Percentiles rank a stretch among this genome's conserved stretches.
phyloP scores from a whole-genome alignment of 2,329 filamentous ascomycete genomes.

The Gnomoniopsis smithogilvyi region DNA sequence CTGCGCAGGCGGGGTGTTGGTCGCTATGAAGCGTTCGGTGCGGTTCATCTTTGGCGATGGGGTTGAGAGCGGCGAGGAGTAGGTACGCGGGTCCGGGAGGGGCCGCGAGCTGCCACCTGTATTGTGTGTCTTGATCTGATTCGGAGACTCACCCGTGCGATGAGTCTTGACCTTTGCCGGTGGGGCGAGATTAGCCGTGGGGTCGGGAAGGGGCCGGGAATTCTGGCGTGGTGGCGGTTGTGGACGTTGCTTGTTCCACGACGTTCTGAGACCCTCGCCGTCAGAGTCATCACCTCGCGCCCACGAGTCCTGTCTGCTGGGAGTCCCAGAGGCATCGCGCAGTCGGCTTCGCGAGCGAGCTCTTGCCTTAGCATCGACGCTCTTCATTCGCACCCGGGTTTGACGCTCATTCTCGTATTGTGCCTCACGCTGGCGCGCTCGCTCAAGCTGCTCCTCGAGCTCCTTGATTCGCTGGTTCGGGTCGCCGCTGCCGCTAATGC shows the following conservation, averaged over 20 bases:
- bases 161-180: slow-evolving; percentile 29
- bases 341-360: slow-evolving; percentile 40
- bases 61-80: slow-evolving; percentile 23
- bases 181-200: slow-evolving; percentile 25
- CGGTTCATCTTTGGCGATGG: slow-evolving; percentile 34
- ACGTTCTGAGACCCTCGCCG: slow-evolving; percentile 58
- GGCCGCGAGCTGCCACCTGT: slow-evolving; percentile 43
- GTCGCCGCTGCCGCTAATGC: slow-evolving; percentile 36
- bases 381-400: slow-evolving; percentile 39
- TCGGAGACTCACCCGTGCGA: slow-evolving; percentile 25
- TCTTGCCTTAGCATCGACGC: slow-evolving; percentile 29
- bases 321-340: slow-evolving; percentile 26
- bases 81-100: slow-evolving; percentile 47
- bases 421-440: slow-evolving; percentile 59
- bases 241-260: slow-evolving; percentile 39
- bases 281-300: slow-evolving; percentile 48
- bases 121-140: slow-evolving; percentile 34
- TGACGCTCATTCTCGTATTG: slow-evolving; percentile 59
- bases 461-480: slow-evolving; percentile 72
- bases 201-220: slow-evolving; percentile 40
- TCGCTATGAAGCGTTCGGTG: slow-evolving; percentile 56
- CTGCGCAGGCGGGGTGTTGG: slow-evolving; percentile 47
- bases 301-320: slow-evolving; percentile 63
- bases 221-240: slow-evolving; percentile 26
- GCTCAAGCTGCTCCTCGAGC: slow-evolving; percentile 69